Evolutionary conservation across 1,284 basidiomycete genomes (phyloP), one percentile per base, ranked within the genome.

Genomic region (Rhodotorula sp.): DNA sequence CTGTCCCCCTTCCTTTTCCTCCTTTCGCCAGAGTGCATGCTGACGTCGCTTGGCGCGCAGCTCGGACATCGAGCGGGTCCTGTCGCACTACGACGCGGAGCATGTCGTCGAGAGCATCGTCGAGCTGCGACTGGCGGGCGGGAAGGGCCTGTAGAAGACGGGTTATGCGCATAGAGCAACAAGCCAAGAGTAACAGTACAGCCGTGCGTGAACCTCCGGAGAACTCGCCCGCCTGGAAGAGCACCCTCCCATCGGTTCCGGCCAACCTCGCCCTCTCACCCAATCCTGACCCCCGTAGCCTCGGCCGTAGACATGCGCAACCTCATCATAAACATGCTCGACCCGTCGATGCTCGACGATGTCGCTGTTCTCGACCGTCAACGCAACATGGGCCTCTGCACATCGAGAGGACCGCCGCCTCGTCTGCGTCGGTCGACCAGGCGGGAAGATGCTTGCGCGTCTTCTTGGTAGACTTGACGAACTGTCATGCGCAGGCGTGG

Each of bases 31-130:
- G 19, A 15, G 22, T 8, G 44, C 29, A 32, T 1, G 12, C n/a
- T 51, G 46, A 57, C 46, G 12, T 8, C 7, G 6, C 25, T n/a
- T n/a, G n/a, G 9, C 12, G 25, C 29, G 10, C 79, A 96, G 95
- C 78, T 89, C 92, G 0, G 87, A 91, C 70, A 90, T 98, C 56
- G 84, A 89, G 25, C 87, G 89, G 73, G 80, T 94, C 17, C 83
- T 99, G 53, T 96, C 94, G 1, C 97, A 97, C 81, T 91, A 91
- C 29, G 96, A 98, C 80, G 92, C 92, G 48, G 94, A 97, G 80
- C 94, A 98, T 83, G 92, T 98, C 50, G 95, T 97, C 8, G 96
- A 98, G 79, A 91, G 92, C 78, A 89, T 96, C 77, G 91, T 90
- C 5, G 73, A 75, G 21, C 39, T 74, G 10, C 55, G 60, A 7